A percentile compares a stretch with the other conserved stretches of the same genome.
phyloP scores from a whole-genome alignment of 768 basidiomycete species.

The Suillus decipiens region DNA sequence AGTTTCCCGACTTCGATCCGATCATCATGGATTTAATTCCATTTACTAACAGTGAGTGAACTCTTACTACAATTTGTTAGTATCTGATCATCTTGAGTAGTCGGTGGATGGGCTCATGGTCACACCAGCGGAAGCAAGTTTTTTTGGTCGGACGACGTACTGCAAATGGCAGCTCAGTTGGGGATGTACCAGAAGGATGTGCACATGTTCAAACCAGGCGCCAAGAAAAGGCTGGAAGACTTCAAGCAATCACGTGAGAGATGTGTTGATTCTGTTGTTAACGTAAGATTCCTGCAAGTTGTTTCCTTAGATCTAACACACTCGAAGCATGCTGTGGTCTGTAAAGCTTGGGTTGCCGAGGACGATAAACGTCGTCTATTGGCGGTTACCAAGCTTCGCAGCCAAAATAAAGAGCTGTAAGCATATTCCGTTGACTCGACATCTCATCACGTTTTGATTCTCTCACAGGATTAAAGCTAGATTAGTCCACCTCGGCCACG shows the following conservation, averaged over 20 bases:
- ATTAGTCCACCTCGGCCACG: slow-evolving; percentile 3
- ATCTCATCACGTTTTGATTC: neutral
- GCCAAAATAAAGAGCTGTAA: neutral
- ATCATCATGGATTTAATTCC: slow-evolving; percentile 31
- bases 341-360: neutral
- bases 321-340: neutral
- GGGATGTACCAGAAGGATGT: slow-evolving; percentile 20
- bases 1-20: slow-evolving; percentile 30
- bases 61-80: neutral
- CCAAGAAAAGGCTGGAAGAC: slow-evolving; percentile 27
- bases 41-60: slow-evolving; percentile 32
- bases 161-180: slow-evolving; percentile 22
- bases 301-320: neutral
- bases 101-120: slow-evolving; percentile 32
- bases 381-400: neutral
- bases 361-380: neutral
- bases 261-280: slow-evolving; percentile 10
- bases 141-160: slow-evolving; percentile 37
- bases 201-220: slow-evolving; percentile 21
- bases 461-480: slow-evolving; percentile 2
- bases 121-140: slow-evolving; percentile 29
- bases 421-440: neutral
- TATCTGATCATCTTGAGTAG: slow-evolving; percentile 20
- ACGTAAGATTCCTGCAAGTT: neutral
- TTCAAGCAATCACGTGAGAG: slow-evolving; percentile 23